Evolutionary conservation across 2,329 filamentous ascomycete genomes (phyloP).

Genomic region (Aspergillus nomiae): DNA sequence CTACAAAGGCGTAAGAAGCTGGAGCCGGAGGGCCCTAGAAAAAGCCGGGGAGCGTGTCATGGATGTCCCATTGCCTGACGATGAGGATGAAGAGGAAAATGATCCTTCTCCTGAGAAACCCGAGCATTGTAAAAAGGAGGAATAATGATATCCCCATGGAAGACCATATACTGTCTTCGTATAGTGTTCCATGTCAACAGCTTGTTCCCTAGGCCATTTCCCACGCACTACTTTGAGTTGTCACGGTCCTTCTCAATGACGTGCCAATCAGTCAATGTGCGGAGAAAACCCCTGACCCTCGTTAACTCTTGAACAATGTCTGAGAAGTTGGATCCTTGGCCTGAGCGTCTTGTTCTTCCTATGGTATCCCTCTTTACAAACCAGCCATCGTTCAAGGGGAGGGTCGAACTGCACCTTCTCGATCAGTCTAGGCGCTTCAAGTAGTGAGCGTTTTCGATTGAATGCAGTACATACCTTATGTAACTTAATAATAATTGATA

Average conservation of each 20-base stretch:
- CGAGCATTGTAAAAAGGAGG: conserved; percentile 29
- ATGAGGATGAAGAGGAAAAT: conserved; percentile 61
- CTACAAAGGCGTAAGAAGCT: conserved; percentile 76
- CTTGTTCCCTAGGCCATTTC: not conserved
- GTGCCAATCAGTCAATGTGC: conserved; percentile 98
- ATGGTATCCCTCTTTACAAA: conserved; percentile 25
- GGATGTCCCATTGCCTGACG: conserved; percentile 64
- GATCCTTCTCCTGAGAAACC: conserved; percentile 20
- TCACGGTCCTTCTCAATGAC: conserved; percentile 75
- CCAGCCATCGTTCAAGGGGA: conserved; percentile 30
- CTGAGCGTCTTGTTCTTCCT: conserved; percentile 38
- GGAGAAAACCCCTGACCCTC: conserved; percentile 62
- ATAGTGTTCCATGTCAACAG: not conserved
- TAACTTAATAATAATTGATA: conserved; percentile 2
- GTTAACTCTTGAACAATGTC: conserved; percentile 32
- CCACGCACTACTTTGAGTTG: conserved; percentile 95
- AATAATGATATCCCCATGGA: conserved; percentile 19
- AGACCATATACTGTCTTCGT: not conserved
- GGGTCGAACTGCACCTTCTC: conserved; percentile 28
- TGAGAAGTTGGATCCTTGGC: conserved; percentile 27
- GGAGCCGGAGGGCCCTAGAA: conserved; percentile 73
- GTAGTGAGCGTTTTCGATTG: conserved; percentile 31
- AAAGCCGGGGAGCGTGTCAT: conserved; percentile 77
- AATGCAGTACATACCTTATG: conserved; percentile 29
- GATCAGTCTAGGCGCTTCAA: conserved; percentile 25